A percentile compares a stretch with the other conserved stretches of the same genome.
Evolutionary conservation across 306 rosid species (phyloP).

Genomic region (Prunus mongolica): DNA sequence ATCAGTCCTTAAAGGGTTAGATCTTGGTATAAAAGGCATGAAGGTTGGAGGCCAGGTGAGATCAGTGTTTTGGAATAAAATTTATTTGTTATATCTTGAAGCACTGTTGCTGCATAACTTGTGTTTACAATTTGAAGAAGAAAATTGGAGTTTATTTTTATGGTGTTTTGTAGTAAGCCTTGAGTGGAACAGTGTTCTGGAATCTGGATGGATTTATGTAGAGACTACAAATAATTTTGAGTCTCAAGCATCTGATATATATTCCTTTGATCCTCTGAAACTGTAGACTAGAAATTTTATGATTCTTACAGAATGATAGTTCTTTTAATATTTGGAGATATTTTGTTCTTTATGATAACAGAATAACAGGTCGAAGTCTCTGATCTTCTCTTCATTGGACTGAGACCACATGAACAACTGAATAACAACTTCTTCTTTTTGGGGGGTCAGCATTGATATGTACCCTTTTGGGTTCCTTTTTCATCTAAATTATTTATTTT

Average conservation of each 20-base stretch:
- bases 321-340: background rate
- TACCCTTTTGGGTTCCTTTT: constrained; percentile 13
- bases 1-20: constrained; percentile 82
- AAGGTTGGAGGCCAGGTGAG: constrained; percentile 93
- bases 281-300: background rate
- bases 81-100: constrained; percentile 8
- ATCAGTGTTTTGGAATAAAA: constrained; percentile 9
- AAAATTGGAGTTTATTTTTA: background rate
- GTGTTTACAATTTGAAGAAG: background rate
- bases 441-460: background rate
- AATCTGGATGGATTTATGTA: background rate
- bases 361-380: background rate
- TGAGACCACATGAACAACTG: constrained; percentile 12
- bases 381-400: background rate
- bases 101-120: constrained; percentile 4
- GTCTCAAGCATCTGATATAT: background rate
- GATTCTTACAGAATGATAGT: background rate
- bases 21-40: constrained; percentile 91
- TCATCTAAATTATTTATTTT: constrained; percentile 20
- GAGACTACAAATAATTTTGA: background rate
- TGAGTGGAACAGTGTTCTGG: background rate
- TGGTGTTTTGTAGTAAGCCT: constrained; percentile 9
- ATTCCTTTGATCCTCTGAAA: background rate
- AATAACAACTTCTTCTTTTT: constrained; percentile 2
- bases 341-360: background rate